phyloP scores from a whole-genome alignment of 169 alveolate species.

The Babesia bovis region DNA sequence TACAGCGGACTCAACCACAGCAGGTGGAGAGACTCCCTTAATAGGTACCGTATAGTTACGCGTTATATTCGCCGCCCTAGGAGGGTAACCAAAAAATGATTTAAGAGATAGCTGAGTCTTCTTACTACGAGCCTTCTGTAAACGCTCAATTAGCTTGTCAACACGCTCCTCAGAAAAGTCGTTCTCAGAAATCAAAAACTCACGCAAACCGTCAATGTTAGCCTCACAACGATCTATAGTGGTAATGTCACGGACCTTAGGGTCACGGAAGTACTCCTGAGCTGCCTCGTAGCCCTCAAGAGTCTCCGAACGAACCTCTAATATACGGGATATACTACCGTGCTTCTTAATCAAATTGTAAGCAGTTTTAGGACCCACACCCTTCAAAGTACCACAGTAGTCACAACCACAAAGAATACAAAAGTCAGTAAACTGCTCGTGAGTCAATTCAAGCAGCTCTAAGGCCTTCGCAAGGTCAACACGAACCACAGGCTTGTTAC shows the following conservation, averaged over 20 bases:
- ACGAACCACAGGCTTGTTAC: conserved; percentile 69
- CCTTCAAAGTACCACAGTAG: conserved; percentile 92
- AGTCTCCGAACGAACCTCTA: conserved; percentile 76
- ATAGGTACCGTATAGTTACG: no score
- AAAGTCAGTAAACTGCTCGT: conserved; percentile 94
- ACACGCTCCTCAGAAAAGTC: conserved; percentile 79
- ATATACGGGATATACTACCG: conserved; percentile 85
- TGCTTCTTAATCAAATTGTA: conserved; percentile 86
- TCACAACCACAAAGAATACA: conserved; percentile 98
- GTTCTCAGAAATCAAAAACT: conserved; percentile 79
- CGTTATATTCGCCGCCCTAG: conserved; percentile 12
- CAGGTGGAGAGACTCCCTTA: no score
- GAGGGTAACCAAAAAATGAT: conserved; percentile 28
- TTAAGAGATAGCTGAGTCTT: conserved; percentile 66
- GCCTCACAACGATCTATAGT: conserved; percentile 70
- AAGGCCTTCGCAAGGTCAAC: conserved; percentile 77
- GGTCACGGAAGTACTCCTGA: conserved; percentile 75
- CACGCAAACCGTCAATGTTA: conserved; percentile 77
- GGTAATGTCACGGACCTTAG: conserved; percentile 67
- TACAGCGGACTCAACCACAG: no score
- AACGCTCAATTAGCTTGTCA: conserved; percentile 68
- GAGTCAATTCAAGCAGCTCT: conserved; percentile 79
- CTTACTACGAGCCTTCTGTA: conserved; percentile 63
- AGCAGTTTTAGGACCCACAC: conserved; percentile 96
- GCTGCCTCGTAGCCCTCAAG: conserved; percentile 76